phyloP scores from a whole-genome alignment of 2,329 filamentous ascomycete genomes.

The Pyrenochaeta sp. region DNA sequence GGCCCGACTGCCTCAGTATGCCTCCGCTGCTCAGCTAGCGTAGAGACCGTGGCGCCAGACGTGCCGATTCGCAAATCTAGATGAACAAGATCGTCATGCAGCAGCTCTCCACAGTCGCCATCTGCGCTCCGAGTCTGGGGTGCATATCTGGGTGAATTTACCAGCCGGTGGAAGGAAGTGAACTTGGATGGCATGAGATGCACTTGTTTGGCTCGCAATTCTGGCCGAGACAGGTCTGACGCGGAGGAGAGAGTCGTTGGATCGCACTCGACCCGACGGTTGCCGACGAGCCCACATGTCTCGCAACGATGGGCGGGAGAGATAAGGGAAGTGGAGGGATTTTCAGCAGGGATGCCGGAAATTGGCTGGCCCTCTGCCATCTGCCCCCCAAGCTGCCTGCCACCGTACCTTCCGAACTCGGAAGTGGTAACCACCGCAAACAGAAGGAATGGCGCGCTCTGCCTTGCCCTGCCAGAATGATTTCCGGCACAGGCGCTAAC shows the following conservation, averaged over 20 bases:
- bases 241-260: background rate
- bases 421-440: constrained; percentile 11
- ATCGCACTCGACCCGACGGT: constrained; percentile 7
- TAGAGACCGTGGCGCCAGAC: constrained; percentile 18
- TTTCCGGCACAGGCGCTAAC: constrained; percentile 3
- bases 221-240: background rate
- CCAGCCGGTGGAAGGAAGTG: constrained; percentile 8
- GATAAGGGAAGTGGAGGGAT: constrained; percentile 24
- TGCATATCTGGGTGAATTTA: constrained; percentile 25
- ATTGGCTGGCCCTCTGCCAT: constrained; percentile 8
- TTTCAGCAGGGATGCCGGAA: constrained; percentile 21
- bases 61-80: constrained; percentile 26
- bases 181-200: background rate
- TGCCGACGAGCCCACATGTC: constrained; percentile 5
- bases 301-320: constrained; percentile 5
- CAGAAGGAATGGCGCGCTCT: constrained; percentile 1
- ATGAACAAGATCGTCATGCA: constrained; percentile 28
- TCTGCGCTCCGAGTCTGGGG: constrained; percentile 34
- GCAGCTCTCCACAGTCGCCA: constrained; percentile 8
- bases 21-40: constrained; percentile 10
- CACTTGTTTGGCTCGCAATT: background rate
- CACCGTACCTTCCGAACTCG: constrained; percentile 20
- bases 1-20: constrained; percentile 7
- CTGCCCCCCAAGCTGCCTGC: background rate
- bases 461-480: constrained; percentile 4